Base-by-base conservation (phyloP, 2,329 filamentous ascomycete species). In the Nakataea oryzae region DNA sequence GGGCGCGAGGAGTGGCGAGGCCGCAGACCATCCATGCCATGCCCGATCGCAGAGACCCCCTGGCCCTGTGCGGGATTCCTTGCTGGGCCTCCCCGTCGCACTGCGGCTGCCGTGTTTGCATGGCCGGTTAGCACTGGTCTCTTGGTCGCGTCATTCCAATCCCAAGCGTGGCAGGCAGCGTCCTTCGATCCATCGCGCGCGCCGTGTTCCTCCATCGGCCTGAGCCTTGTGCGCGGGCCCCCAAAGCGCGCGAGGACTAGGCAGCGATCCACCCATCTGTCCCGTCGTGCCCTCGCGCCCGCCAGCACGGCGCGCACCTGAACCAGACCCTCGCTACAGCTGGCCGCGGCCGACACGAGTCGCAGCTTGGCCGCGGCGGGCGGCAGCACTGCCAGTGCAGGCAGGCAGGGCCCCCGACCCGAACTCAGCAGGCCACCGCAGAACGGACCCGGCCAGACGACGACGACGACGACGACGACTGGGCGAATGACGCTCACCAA, bases 401-500 rank as follows among this genome's bases (percentile, higher is more conserved):
- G 34, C 30, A 30, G 30, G 30, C 34, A 21, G 34, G n/a, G 34
- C 34, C 34, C 4, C 21, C 34, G 34, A 17, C 14, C 30, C 14
- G 34, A 21, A 41, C 14, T 13, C 30, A 30, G 14, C 34, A 21
- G 1, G 34, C 34, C 13, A 41, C 3, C 13, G 34, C 34, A n/a
- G 17, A 7, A 47, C 41, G n/a, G 7, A 14, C 32, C 32, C 12
- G 32, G 8, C 32, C 32, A 41, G 34, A 41, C 34, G 13, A 17
- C n/a, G 34, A 14, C 34, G 13, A 41, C 13, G 17, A 5, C 30
- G 11, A 11, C 30, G 5, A 4, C 7, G 17, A n/a, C 17, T 7
- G 17, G 26, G 24, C 59, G 27, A n/a, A 84, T 83, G 81, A 81
- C 76, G 74, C 74, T 79, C 74, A 83, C 79, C 61, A 83, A 83